phyloP scores from a whole-genome alignment of 129 eudicot genomes.

The Sambucus nigra region DNA sequence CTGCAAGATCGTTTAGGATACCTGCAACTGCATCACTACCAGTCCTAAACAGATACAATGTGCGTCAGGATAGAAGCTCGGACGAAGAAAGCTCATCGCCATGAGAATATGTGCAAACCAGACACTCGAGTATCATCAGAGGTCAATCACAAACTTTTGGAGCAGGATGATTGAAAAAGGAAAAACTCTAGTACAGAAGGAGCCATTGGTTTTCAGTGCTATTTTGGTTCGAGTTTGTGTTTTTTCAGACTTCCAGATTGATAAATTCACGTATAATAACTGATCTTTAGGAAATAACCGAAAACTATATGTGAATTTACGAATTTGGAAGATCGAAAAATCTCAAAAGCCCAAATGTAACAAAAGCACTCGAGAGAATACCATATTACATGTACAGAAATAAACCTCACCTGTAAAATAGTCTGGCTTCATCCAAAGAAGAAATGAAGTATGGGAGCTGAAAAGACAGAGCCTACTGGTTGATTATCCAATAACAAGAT shows the following conservation, averaged over 20 bases:
- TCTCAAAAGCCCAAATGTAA: no score
- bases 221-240: no score
- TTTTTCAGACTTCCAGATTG: no score
- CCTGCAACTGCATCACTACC: constrained; percentile 73
- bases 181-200: constrained; percentile 4
- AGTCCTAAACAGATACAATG: constrained; percentile 61
- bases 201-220: constrained; percentile 3
- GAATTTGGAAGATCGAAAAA: no score
- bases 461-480: constrained; percentile 9
- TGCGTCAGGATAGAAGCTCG: constrained; percentile 41
- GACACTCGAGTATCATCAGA: constrained; percentile 8
- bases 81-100: constrained; percentile 71
- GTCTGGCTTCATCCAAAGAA: constrained; percentile 13
- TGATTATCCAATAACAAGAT: constrained; percentile 16
- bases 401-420: constrained; percentile 7
- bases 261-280: no score
- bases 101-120: constrained; percentile 22
- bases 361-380: constrained; percentile 3
- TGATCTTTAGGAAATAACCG: no score
- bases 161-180: not conserved
- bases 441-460: constrained; percentile 9
- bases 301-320: no score
- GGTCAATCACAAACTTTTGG: constrained; percentile 5
- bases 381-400: constrained; percentile 20
- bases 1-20: constrained; percentile 73